Base-by-base conservation (phyloP, 345 rosid genomes). In the Melaleuca alternifolia region DNA sequence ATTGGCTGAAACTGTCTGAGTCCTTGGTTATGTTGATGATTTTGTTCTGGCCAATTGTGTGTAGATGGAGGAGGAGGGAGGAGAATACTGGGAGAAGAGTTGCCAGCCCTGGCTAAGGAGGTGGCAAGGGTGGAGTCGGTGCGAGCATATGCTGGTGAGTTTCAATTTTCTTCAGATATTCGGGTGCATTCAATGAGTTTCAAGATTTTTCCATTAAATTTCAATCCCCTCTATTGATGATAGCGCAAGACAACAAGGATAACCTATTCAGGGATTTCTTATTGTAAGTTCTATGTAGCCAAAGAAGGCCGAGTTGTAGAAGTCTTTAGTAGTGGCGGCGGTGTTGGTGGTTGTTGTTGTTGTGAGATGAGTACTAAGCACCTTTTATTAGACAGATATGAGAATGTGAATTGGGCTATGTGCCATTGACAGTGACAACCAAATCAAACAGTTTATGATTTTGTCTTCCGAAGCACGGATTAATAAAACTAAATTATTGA, bases 51-150 rank as follows among this genome's bases (percentile, higher is more conserved):
- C 57, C 56, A 54, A 83, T 56, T 86, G 46, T 12, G 61, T 71
- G 85, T 87, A 92, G 92, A 88, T 92, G 94, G 91, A 44, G 91
- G 92, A 48, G 87, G 87, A 84, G 92, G 87, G 82, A 83, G 37
- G 88, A 54, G 52, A 84, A 86, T 93, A 83, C 88, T 94, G 89
- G 95, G 94, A 48, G 95, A 93, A 89, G 98, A 96, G 92, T 91
- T 96, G 87, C 96, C 96, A 6, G 92, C 91, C 20, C 86, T 97
- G 87, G 98, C 98, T 0, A 96, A 94, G 91, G 98, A 97, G 90
- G 99, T 97, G 84, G 94, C 98, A 18, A 91, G 95, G 88, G 95
- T 97, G 89, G 98, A 97, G 89, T 93, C 93, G 4, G 97, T 95
- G 75, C 91, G 97, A 56, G 94, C 92, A 28, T 97, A 97, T 90